phyloP scores from a whole-genome alignment of 345 rosid species.

The Hypericum perforatum region DNA sequence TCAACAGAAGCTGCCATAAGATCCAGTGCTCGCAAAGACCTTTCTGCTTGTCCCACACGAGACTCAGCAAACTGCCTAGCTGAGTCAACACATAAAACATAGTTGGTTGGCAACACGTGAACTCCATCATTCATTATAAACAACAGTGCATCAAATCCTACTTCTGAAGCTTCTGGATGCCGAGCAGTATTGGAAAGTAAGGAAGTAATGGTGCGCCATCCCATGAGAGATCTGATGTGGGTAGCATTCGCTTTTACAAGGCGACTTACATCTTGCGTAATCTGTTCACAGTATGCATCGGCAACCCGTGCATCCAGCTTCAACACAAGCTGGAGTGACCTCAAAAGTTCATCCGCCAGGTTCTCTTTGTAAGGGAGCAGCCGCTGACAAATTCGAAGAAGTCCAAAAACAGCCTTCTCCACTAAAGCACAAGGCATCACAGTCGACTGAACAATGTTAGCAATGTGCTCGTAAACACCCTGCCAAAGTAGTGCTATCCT shows the following conservation, averaged over 20 bases:
- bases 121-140: conserved; percentile 85
- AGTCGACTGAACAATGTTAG: conserved; percentile 90
- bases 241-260: conserved; percentile 91
- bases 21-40: conserved; percentile 76
- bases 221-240: conserved; percentile 84
- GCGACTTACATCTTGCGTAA: conserved; percentile 89
- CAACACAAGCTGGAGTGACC: conserved; percentile 90
- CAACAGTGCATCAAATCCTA: conserved; percentile 74
- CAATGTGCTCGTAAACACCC: conserved; percentile 96
- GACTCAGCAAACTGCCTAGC: conserved; percentile 98
- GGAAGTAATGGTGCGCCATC: conserved; percentile 89
- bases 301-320: conserved; percentile 98
- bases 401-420: conserved; percentile 96
- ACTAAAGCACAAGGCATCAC: conserved; percentile 88
- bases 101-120: conserved; percentile 72
- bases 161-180: conserved; percentile 97
- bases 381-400: conserved; percentile 91
- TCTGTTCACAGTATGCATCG: conserved; percentile 94
- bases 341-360: conserved; percentile 92
- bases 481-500: conserved; percentile 92
- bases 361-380: conserved; percentile 96
- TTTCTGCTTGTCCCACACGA: conserved; percentile 89
- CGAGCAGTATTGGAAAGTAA: conserved; percentile 88
- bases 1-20: conserved; percentile 84
- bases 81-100: conserved; percentile 71